These are phyloP conservation scores for Leucocoprinus sp. DNA, from an alignment of 768 basidiomycete genomes.

Conservation along the genomic window DNA sequence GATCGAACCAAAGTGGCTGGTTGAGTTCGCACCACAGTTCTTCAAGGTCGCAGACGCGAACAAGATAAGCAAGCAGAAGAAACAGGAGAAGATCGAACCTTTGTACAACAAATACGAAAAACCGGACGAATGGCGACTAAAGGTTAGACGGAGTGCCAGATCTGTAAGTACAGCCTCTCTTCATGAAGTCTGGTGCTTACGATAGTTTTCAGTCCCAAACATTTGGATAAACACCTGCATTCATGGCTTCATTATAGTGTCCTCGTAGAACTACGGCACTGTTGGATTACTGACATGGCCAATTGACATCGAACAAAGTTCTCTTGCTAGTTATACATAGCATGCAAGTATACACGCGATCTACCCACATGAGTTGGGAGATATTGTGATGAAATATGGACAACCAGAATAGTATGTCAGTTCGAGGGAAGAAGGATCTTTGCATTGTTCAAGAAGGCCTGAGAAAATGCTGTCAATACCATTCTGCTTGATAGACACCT, in stretches of 20 bases:
- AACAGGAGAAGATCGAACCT: slow-evolving; percentile 95
- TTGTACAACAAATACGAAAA: slow-evolving; percentile 94
- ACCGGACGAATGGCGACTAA: slow-evolving; percentile 89
- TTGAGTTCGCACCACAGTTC: slow-evolving; percentile 96
- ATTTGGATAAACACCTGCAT: slow-evolving; percentile 50
- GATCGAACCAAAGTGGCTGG: slow-evolving; percentile 97
- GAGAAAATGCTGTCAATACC: no score
- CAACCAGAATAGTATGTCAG: no score
- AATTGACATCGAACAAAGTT: no score
- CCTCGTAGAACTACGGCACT: background rate
- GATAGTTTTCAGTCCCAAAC: slow-evolving; percentile 64
- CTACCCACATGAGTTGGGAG: no score
- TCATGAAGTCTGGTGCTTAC: slow-evolving; percentile 13
- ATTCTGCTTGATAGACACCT: no score
- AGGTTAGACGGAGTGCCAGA: slow-evolving; percentile 84
- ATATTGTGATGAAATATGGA: no score
- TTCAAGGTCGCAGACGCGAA: slow-evolving; percentile 98
- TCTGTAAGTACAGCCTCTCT: slow-evolving; percentile 38
- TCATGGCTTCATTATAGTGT: slow-evolving; percentile 5
- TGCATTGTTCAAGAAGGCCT: no score
- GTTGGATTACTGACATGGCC: no score
- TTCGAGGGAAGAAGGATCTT: no score
- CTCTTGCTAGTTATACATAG: no score
- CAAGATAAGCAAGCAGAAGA: slow-evolving; percentile 95
- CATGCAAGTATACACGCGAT: no score